Evolutionary conservation across 2,329 filamentous ascomycete genomes (phyloP).

Genomic region (Alternaria triticimaculans): DNA sequence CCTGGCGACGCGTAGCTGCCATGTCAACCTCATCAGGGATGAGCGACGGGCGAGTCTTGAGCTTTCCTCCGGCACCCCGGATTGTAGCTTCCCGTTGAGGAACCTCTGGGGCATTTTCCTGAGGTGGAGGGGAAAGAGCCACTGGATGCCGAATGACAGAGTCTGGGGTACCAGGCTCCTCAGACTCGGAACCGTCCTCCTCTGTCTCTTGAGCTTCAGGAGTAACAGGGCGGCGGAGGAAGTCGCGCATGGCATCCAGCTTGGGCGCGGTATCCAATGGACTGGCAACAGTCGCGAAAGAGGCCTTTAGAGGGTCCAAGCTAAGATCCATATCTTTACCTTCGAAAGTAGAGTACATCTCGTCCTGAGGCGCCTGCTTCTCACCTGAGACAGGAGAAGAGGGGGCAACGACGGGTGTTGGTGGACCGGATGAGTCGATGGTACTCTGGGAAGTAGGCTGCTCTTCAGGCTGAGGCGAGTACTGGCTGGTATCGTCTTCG

Average conservation of each 20-base stretch:
- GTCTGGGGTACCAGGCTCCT: constrained; percentile 77
- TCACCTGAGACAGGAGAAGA: constrained; percentile 38
- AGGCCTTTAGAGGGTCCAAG: constrained; percentile 61
- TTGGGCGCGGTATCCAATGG: constrained; percentile 45
- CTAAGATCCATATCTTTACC: constrained; percentile 62
- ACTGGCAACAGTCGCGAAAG: constrained; percentile 38
- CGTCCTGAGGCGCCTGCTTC: constrained; percentile 44
- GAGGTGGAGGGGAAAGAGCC: constrained; percentile 41
- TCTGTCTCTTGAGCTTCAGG: constrained; percentile 39
- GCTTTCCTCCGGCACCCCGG: constrained; percentile 81
- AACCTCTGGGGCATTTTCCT: constrained; percentile 67
- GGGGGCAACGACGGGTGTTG: constrained; percentile 53
- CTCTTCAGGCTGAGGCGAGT: constrained; percentile 56
- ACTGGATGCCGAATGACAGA: constrained; percentile 86
- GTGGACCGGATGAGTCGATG: constrained; percentile 52
- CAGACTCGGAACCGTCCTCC: constrained; percentile 60
- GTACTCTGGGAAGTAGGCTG: constrained; percentile 44
- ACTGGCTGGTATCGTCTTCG: constrained; percentile 64
- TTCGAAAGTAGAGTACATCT: constrained; percentile 58
- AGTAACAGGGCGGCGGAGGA: constrained; percentile 60
- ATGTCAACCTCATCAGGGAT: constrained; percentile 86
- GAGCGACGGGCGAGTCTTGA: constrained; percentile 87
- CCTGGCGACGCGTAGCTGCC: constrained; percentile 83
- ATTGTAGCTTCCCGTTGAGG: constrained; percentile 88
- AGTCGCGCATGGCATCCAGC: constrained; percentile 48